These are phyloP conservation scores for Chytriomyces hyalinus DNA, from an alignment of 192 early-diverging fungal genomes.

Conservation along the genomic window DNA sequence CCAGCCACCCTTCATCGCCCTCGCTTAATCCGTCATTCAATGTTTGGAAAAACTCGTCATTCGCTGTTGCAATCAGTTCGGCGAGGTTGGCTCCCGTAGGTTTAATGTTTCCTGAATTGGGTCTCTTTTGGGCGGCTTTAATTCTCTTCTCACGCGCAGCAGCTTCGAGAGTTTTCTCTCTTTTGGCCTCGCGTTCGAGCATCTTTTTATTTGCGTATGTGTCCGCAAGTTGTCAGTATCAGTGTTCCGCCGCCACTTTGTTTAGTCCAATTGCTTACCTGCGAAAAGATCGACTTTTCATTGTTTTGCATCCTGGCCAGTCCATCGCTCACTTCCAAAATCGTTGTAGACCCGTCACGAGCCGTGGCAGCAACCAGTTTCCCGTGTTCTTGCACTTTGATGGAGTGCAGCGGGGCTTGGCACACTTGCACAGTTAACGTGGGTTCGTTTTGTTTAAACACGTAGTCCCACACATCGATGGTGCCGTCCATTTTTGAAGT, in stretches of 20 bases:
- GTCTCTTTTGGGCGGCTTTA: constrained; percentile 62
- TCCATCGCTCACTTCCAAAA: constrained; percentile 60
- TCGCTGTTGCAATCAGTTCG: constrained; percentile 53
- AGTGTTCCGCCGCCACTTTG: too few relatives aligned
- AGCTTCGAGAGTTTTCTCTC: constrained; percentile 66
- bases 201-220: constrained; percentile 42
- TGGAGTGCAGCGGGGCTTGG: constrained; percentile 58
- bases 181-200: constrained; percentile 66
- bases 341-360: constrained; percentile 60
- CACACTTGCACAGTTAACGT: constrained; percentile 64
- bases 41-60: constrained; percentile 60
- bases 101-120: constrained; percentile 46
- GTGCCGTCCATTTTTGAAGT: constrained; percentile 64
- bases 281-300: constrained; percentile 62
- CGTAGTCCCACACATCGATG: constrained; percentile 64
- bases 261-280: constrained; percentile 40
- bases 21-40: constrained; percentile 54
- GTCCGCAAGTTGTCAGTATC: not conserved
- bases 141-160: constrained; percentile 62
- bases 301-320: constrained; percentile 56
- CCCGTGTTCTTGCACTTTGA: constrained; percentile 68
- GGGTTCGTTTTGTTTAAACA: constrained; percentile 68
- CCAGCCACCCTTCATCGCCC: constrained; percentile 23
- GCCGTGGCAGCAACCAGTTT: constrained; percentile 58
- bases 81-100: constrained; percentile 45